Percentiles rank a stretch among this genome's conserved stretches.
Conservation (phyloP, 345 rosid genomes). For the Rubroshorea leprosula region DNA sequence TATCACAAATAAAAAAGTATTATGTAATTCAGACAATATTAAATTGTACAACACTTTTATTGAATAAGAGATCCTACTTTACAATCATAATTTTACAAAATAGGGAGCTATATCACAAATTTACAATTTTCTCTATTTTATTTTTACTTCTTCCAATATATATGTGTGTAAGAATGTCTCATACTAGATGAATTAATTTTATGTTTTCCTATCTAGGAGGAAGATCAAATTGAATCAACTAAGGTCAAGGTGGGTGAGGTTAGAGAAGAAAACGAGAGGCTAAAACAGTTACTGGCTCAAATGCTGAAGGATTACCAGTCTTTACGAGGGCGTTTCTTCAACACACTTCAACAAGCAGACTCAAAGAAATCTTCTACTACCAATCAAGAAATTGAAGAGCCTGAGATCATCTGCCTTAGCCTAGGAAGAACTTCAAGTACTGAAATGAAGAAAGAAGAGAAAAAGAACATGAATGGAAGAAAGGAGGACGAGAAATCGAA, state of each 20-base stretch:
- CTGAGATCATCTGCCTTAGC: conserved; percentile 36
- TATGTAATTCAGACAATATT: too few species aligned
- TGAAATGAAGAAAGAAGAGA: conserved; percentile 10
- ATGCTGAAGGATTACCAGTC: conserved; percentile 37
- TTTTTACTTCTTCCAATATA: too few species aligned
- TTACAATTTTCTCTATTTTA: too few species aligned
- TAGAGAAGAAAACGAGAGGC: conserved; percentile 40
- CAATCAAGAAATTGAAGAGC: conserved; percentile 16
- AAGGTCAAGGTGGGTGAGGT: conserved; percentile 35
- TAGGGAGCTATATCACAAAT: too few species aligned
- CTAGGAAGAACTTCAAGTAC: conserved; percentile 30
- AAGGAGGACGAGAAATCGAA: conserved; percentile 1
- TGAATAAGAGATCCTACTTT: too few species aligned
- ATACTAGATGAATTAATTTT: too few species aligned
- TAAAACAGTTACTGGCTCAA: conserved; percentile 30
- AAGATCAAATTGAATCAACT: conserved; percentile 33
- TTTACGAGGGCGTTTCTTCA: conserved; percentile 29
- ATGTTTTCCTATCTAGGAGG: conserved; percentile 4
- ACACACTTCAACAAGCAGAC: conserved; percentile 20
- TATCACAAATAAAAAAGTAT: too few species aligned
- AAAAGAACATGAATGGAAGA: conserved; percentile 9
- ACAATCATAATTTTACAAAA: too few species aligned
- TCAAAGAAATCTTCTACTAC: conserved; percentile 1
- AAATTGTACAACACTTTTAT: too few species aligned
- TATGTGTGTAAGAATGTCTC: too few species aligned